Evolutionary conservation across 2,329 filamentous ascomycete species (phyloP), one percentile per base, ranked within the genome.

Genomic region (Aspergillus fumigatus): DNA sequence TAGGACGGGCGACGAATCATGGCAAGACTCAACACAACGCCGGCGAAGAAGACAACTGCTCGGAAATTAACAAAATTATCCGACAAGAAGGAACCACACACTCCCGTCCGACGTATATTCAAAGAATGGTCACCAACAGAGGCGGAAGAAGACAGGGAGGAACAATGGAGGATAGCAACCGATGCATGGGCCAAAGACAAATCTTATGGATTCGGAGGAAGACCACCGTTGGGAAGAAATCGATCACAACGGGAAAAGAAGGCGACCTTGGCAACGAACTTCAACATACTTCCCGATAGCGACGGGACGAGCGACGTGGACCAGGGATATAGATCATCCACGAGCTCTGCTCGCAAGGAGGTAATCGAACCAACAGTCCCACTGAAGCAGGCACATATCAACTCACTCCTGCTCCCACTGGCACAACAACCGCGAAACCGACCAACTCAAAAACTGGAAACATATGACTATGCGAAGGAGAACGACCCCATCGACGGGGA

Each of bases 391-490:
- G 64, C 71, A 7, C 66, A 67, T 14, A 62, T 69, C 21, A 75
- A 75, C 51, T 72, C 72, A 11, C 57, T 75, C 21, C 64, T 72
- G 5, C 60, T 73, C 21, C 67, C 65, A 1, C 51, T 68, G 26
- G 59, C 65, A 19, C 65, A 64, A 27, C 62, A 59, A 21, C 63
- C 65, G 25, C 62, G 64, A 19, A 58, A 58, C 38, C 61, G 64
- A 47, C 62, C 61, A 19, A 61, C 57, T 14, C 55, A 62, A 48
- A 72, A 70, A 58, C 60, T 65, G 54, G 65, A 68, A 53, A 63
- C 62, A 6, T 65, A 67, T 48, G 68, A 72, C 49, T 73, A 71
- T 48, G 67, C 69, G 43, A 72, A 73, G 58, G 70, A 74, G 38
- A 70, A 71, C 41, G 70, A 72, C n/a, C 60, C 67, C 4, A 56